These are phyloP conservation scores for Hymenochaete sp. DNA, from an alignment of 1,284 basidiomycete genomes.

Conservation along the genomic window DNA sequence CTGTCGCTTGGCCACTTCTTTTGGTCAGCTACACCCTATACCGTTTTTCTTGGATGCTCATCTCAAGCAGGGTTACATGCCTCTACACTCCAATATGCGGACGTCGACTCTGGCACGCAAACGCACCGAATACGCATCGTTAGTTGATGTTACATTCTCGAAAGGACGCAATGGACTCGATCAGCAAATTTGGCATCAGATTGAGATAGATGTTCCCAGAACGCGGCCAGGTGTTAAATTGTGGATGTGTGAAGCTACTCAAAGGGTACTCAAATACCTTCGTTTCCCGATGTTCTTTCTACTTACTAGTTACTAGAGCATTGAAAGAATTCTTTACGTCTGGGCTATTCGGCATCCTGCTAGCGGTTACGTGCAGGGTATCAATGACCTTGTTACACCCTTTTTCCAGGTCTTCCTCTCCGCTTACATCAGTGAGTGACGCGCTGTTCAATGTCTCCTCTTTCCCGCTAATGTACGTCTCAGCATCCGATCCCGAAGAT, in stretches of 20 bases:
- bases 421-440: conserved; percentile 71
- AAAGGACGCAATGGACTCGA: conserved; percentile 77
- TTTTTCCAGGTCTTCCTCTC: conserved; percentile 93
- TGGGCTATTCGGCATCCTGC: conserved; percentile 98
- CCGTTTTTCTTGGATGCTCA: neutral
- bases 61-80: conserved; percentile 74
- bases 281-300: conserved; percentile 13
- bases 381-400: conserved; percentile 93
- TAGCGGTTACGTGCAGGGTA: conserved; percentile 94
- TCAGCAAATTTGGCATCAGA: conserved; percentile 97
- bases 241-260: conserved; percentile 84
- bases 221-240: conserved; percentile 86
- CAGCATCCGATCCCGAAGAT: conserved; percentile 80
- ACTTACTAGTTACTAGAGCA: conserved; percentile 44
- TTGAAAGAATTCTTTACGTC: conserved; percentile 91
- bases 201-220: conserved; percentile 92
- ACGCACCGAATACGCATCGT: conserved; percentile 83
- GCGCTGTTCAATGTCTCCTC: conserved; percentile 11
- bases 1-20: conserved; percentile 91
- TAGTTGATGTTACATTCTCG: conserved; percentile 89
- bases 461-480: conserved; percentile 7
- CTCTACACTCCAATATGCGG: conserved; percentile 75
- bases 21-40: conserved; percentile 49
- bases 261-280: conserved; percentile 50
- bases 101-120: conserved; percentile 76